These are phyloP conservation scores for Solanum lignicaule DNA, from an alignment of 257 asterid genomes.

Conservation along the genomic window DNA sequence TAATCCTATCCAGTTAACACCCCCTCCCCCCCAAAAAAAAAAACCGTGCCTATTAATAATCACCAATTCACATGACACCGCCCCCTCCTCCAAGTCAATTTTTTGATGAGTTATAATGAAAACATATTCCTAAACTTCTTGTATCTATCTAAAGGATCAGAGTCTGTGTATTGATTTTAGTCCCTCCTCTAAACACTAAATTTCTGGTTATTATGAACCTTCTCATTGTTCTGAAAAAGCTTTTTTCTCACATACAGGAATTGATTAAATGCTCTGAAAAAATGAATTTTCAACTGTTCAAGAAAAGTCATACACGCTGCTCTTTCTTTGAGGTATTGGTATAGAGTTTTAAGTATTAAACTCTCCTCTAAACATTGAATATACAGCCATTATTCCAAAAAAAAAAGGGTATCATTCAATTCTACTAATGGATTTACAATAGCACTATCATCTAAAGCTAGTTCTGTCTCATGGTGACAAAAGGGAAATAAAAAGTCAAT, in stretches of 20 bases:
- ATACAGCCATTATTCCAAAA: background rate
- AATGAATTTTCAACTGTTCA: background rate
- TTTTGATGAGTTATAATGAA: background rate
- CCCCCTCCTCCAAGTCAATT: background rate
- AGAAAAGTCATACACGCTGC: background rate
- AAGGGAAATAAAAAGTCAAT: background rate
- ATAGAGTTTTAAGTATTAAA: background rate
- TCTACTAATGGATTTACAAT: background rate
- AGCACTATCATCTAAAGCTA: background rate
- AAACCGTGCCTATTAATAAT: background rate
- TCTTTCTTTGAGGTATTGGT: background rate
- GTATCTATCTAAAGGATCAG: background rate
- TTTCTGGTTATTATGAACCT: background rate
- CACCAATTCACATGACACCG: background rate
- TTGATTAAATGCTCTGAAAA: background rate
- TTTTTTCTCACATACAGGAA: background rate
- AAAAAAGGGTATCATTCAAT: background rate
- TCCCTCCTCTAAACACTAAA: background rate
- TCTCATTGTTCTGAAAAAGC: background rate
- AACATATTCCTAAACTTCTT: background rate
- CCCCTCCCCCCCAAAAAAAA: background rate
- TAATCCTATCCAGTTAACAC: background rate
- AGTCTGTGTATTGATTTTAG: background rate
- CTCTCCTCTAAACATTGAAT: background rate
- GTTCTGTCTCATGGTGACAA: background rate